Conservation (phyloP, 192 early-diverging fungal genomes). For the Coemansia sp. region DNA sequence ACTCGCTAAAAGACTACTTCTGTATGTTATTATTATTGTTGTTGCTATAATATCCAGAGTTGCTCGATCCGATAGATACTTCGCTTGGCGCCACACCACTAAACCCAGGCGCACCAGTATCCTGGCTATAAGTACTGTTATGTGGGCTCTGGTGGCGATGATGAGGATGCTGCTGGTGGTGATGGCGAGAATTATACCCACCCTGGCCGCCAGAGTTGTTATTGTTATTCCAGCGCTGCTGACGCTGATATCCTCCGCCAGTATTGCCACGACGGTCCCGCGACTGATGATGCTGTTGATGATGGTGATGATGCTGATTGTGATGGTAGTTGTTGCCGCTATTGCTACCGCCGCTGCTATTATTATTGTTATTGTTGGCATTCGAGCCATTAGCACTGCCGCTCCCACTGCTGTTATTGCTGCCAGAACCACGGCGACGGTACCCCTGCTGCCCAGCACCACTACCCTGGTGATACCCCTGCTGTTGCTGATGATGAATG, state of each 20-base stretch:
- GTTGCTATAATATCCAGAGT: neutral
- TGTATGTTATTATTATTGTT: neutral
- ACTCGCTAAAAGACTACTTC: neutral
- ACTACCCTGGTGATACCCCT: constrained; percentile 13
- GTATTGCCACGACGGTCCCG: constrained; percentile 27
- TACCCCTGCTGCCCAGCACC: neutral
- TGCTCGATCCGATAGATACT: constrained; percentile 11
- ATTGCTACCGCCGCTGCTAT: neutral
- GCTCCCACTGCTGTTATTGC: constrained; percentile 18
- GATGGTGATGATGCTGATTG: constrained; percentile 16
- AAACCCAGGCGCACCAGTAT: neutral
- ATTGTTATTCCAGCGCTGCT: constrained; percentile 41
- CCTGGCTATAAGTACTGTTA: neutral
- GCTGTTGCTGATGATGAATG: constrained; percentile 2
- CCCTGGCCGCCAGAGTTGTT: constrained; percentile 7
- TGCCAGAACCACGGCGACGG: constrained; percentile 23
- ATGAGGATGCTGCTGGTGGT: neutral
- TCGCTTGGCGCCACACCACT: neutral
- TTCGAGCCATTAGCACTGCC: constrained; percentile 9
- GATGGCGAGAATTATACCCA: neutral
- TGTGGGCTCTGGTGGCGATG: constrained; percentile 22
- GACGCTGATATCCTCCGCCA: constrained; percentile 23
- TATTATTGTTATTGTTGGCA: neutral
- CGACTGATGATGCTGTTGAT: neutral
- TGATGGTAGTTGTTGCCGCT: constrained; percentile 11